These are phyloP conservation scores for Hypericum androsaemum DNA, from an alignment of 345 rosid species.

Conservation along the genomic window DNA sequence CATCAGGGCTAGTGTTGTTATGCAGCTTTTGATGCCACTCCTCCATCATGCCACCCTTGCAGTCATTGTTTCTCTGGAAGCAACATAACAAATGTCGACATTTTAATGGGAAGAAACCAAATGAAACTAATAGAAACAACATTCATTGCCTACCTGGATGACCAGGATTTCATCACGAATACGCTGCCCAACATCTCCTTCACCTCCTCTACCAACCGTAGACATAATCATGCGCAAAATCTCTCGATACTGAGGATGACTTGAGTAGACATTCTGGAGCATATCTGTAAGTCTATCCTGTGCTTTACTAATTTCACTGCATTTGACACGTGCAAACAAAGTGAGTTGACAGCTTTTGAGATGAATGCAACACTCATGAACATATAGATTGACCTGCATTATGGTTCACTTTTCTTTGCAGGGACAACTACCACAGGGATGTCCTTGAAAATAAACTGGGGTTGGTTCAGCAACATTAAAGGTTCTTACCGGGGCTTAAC, in stretches of 20 bases:
- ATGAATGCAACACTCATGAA: background rate
- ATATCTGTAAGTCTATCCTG: constrained; percentile 86
- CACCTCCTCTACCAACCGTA: constrained; percentile 97
- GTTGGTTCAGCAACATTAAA: constrained; percentile 7
- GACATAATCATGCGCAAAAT: constrained; percentile 80
- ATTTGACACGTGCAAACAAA: constrained; percentile 7
- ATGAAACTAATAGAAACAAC: constrained; percentile 7
- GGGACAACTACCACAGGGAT: background rate
- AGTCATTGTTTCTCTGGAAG: constrained; percentile 75
- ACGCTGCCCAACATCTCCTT: constrained; percentile 99
- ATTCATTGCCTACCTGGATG: constrained; percentile 60
- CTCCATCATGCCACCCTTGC: constrained; percentile 99
- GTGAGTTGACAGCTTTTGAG: constrained; percentile 1
- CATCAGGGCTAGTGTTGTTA: constrained; percentile 99
- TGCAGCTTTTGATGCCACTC: constrained; percentile 99
- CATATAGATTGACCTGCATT: background rate
- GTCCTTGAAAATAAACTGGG: background rate
- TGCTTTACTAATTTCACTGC: constrained; percentile 94
- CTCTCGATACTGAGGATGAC: constrained; percentile 58
- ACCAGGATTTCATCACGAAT: constrained; percentile 96
- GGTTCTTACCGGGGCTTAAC: constrained; percentile 86
- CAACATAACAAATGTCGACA: constrained; percentile 4
- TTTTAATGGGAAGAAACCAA: constrained; percentile 7
- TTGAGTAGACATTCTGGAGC: constrained; percentile 55
- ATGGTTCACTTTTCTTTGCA: no score